Evolutionary conservation across 352 stramenopile species (phyloP).

Genomic region (Phytophthora hibernalis): DNA sequence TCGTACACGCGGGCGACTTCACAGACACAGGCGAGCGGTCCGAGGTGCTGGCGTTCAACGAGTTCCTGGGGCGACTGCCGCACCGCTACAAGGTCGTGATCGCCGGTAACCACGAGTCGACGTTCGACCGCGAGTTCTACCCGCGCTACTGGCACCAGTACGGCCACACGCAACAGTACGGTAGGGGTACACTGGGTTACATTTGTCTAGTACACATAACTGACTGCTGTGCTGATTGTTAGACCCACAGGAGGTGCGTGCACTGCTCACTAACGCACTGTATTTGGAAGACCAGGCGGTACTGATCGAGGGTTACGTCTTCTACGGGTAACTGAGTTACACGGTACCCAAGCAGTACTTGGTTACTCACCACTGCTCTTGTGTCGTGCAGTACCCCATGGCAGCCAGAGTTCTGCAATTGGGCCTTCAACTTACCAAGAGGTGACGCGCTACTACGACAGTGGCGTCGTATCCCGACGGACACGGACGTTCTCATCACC

Average conservation of each 20-base stretch:
- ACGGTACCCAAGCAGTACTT: too few relatives aligned
- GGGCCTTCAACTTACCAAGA: slow-evolving; percentile 78
- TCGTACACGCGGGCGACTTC: slow-evolving; percentile 92
- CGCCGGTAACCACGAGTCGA: slow-evolving; percentile 86
- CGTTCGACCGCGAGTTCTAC: slow-evolving; percentile 78
- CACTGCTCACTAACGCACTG: slow-evolving; percentile 76
- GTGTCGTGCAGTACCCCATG: slow-evolving; percentile 55
- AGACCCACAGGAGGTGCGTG: slow-evolving; percentile 73
- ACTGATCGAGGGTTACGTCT: slow-evolving; percentile 74
- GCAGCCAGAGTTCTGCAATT: slow-evolving; percentile 88
- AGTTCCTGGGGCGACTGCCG: slow-evolving; percentile 68
- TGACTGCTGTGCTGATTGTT: too few relatives aligned
- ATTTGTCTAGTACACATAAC: neutral
- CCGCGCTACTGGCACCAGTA: slow-evolving; percentile 76
- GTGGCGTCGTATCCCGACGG: slow-evolving; percentile 60
- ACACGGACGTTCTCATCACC: slow-evolving; percentile 90
- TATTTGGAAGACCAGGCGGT: slow-evolving; percentile 83
- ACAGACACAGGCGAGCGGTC: slow-evolving; percentile 73
- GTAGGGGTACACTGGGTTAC: slow-evolving; percentile 13
- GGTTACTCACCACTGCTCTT: neutral
- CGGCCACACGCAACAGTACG: slow-evolving; percentile 68
- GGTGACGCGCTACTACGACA: slow-evolving; percentile 47
- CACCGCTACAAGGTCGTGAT: slow-evolving; percentile 85
- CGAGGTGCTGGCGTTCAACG: slow-evolving; percentile 76
- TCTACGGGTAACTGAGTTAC: slow-evolving; percentile 59